Evolutionary conservation across 257 asterid genomes (phyloP).

Genomic region (Fraxinus pennsylvanica): DNA sequence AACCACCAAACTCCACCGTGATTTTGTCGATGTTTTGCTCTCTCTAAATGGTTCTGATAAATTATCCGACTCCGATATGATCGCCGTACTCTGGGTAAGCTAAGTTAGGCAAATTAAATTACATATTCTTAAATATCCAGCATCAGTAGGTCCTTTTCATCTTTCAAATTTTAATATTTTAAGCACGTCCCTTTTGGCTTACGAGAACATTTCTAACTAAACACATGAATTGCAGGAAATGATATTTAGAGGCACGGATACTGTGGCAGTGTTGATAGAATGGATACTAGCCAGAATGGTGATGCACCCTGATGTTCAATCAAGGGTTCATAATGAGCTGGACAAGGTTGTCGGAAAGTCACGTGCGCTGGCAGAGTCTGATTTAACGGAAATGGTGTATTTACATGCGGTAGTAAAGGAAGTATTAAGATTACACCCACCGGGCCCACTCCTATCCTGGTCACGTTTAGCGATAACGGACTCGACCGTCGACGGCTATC

Average conservation of each 20-base stretch:
- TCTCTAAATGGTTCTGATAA: conserved; percentile 42
- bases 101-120: too few species aligned
- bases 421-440: conserved; percentile 72
- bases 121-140: too few species aligned
- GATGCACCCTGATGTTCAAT: conserved; percentile 60
- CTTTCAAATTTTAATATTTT: too few species aligned
- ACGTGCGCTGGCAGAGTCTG: conserved; percentile 52
- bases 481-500: conserved; percentile 55
- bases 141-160: too few species aligned
- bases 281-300: conserved; percentile 80
- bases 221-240: conserved; percentile 52
- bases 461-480: conserved; percentile 67
- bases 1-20: conserved; percentile 22
- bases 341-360: conserved; percentile 55
- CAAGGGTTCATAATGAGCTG: conserved; percentile 59
- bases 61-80: conserved; percentile 66
- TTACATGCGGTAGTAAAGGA: conserved; percentile 75
- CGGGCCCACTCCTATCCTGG: conserved; percentile 91
- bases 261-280: conserved; percentile 69
- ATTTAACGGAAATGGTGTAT: conserved; percentile 52
- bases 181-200: too few species aligned
- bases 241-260: conserved; percentile 88
- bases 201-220: not conserved
- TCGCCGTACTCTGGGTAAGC: conserved; percentile 86
- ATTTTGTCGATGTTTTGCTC: conserved; percentile 67